phyloP scores from a whole-genome alignment of 2,329 filamentous ascomycete genomes.

The Pseudogymnoascus sp. region DNA sequence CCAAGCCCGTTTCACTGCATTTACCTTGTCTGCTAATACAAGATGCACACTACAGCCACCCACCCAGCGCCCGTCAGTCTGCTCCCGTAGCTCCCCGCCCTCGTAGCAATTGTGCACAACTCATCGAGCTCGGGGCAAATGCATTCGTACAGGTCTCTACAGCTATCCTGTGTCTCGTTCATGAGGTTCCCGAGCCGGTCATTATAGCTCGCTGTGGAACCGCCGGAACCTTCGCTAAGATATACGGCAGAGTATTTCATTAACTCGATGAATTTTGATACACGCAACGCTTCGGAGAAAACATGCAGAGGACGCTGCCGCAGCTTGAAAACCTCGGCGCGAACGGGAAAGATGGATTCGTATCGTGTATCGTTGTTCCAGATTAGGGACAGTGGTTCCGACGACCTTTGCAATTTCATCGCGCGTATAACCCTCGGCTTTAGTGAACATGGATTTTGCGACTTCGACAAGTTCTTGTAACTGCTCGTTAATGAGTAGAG shows the following conservation, averaged over 20 bases:
- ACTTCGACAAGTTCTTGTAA: constrained; percentile 65
- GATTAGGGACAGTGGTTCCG: constrained; percentile 57
- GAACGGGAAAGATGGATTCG: constrained; percentile 83
- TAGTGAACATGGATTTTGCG: constrained; percentile 61
- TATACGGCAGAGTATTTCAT: constrained; percentile 45
- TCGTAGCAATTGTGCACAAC: constrained; percentile 70
- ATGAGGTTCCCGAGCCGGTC: constrained; percentile 69
- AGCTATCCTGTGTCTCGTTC: constrained; percentile 84
- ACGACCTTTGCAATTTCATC: constrained; percentile 73
- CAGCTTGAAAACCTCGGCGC: constrained; percentile 79
- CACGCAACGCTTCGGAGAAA: constrained; percentile 79
- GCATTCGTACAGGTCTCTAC: constrained; percentile 81
- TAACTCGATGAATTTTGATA: constrained; percentile 72
- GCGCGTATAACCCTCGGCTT: constrained; percentile 79
- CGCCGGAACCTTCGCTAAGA: constrained; percentile 43
- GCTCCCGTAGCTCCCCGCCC: constrained; percentile 75
- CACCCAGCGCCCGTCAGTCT: constrained; percentile 88
- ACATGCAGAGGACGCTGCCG: constrained; percentile 85
- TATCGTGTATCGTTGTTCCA: constrained; percentile 71
- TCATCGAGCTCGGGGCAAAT: constrained; percentile 85
- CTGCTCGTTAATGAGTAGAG: constrained; percentile 36
- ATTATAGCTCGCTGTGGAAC: constrained; percentile 43
- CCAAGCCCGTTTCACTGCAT: constrained; percentile 68
- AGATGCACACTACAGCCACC: constrained; percentile 93
- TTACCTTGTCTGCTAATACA: constrained; percentile 74